These are phyloP conservation scores for Eucalyptus marginata DNA, from an alignment of 345 rosid species.

Conservation along the genomic window DNA sequence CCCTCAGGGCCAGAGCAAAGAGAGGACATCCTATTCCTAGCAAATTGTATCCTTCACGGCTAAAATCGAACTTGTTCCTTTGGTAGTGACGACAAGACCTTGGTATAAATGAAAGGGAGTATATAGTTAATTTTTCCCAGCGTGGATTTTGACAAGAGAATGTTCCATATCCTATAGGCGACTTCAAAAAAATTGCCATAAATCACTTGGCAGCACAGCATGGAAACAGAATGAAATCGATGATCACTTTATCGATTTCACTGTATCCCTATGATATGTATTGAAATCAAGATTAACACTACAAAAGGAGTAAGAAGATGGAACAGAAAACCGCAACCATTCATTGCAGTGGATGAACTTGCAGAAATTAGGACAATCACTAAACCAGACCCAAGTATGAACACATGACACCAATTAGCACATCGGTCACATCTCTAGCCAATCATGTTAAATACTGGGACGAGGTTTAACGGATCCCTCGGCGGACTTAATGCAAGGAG, in stretches of 20 bases:
- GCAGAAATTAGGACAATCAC: not conserved
- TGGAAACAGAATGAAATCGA: not conserved
- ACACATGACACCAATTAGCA: not conserved
- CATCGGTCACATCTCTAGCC: not conserved
- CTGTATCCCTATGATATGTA: not conserved
- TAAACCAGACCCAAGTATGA: not conserved
- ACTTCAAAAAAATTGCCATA: not conserved
- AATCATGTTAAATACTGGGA: not conserved
- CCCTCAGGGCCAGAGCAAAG: too few relatives aligned
- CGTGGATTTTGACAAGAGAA: not conserved
- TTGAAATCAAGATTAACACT: not conserved
- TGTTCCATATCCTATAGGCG: not conserved
- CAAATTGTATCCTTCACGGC: too few relatives aligned
- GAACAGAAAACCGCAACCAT: not conserved
- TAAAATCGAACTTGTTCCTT: too few relatives aligned
- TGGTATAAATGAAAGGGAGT: not conserved
- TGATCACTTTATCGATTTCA: too few relatives aligned
- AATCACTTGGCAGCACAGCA: not conserved
- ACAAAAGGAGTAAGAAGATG: not conserved
- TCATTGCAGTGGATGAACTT: not conserved
- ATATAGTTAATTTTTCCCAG: not conserved
- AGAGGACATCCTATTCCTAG: too few relatives aligned
- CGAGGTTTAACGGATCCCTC: not conserved
- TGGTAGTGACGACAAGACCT: too few relatives aligned
- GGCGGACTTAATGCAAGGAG: not conserved